Percentiles rank a stretch among this genome's conserved stretches.
Conservation (phyloP, 2,329 filamentous ascomycete genomes). For the Chaetomiaceae sp. region DNA sequence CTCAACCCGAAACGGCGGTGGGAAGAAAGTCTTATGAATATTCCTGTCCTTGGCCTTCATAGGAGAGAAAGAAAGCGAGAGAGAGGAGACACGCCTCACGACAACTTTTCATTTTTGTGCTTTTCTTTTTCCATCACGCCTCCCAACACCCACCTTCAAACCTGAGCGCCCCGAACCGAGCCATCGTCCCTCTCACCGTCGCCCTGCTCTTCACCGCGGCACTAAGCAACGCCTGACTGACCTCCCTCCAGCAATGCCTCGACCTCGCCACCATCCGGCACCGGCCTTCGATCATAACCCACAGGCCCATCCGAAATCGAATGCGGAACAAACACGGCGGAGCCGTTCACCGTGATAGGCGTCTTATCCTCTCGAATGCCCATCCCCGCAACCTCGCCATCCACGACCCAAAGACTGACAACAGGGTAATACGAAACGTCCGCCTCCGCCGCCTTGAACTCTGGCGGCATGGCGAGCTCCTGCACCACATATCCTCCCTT, state of each 20-base stretch:
- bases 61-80: too few species aligned
- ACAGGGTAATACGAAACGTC: neutral
- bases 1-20: too few species aligned
- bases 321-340: neutral
- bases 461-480: neutral
- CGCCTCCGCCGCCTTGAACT: neutral
- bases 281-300: neutral
- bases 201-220: too few species aligned
- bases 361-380: conserved; percentile 2
- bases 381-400: neutral
- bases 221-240: too few species aligned
- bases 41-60: too few species aligned
- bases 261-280: neutral
- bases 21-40: too few species aligned
- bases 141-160: too few species aligned
- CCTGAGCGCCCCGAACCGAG: too few species aligned
- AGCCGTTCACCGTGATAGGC: neutral
- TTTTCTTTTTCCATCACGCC: too few species aligned
- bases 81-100: too few species aligned
- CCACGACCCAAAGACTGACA: neutral
- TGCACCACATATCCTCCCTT: neutral
- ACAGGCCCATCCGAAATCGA: neutral
- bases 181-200: too few species aligned
- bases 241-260: neutral
- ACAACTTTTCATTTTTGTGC: too few species aligned